A percentile compares a stretch with the other conserved stretches of the same genome.
phyloP scores from a whole-genome alignment of 495 filamentous ascomycete genomes.

The Acidiella bohemica region DNA sequence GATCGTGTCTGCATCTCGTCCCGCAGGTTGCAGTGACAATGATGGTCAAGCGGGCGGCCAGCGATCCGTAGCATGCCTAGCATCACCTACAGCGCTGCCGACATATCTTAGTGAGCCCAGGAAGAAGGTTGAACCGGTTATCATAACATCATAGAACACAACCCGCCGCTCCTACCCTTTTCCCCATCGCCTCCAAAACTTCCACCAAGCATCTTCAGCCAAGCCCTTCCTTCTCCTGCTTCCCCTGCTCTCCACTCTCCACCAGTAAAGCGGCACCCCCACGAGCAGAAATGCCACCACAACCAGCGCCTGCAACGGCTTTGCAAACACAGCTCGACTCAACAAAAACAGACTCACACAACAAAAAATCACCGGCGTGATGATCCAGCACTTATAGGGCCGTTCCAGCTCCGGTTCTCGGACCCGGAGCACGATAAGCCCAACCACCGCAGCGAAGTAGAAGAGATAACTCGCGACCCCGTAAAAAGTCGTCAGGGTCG shows the following conservation, averaged over 20 bases:
- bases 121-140: too few relatives aligned
- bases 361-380: constrained; percentile 93
- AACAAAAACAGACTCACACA: constrained; percentile 91
- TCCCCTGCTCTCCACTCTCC: constrained; percentile 52
- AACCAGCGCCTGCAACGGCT: constrained; percentile 76
- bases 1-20: too few relatives aligned
- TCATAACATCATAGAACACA: too few relatives aligned
- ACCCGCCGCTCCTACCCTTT: too few relatives aligned
- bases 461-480: constrained; percentile 93
- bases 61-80: too few relatives aligned
- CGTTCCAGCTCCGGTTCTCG: constrained; percentile 75
- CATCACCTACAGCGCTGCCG: too few relatives aligned
- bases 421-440: constrained; percentile 81
- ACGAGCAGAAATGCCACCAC: constrained; percentile 72
- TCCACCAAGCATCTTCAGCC: constrained; percentile 39
- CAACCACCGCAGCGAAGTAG: constrained; percentile 91
- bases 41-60: too few relatives aligned
- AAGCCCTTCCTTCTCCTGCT: constrained; percentile 23
- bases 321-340: constrained; percentile 70
- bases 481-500: constrained; percentile 87
- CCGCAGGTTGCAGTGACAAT: too few relatives aligned
- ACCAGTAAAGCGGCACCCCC: constrained; percentile 79
- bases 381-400: constrained; percentile 91
- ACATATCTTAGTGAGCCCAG: too few relatives aligned
- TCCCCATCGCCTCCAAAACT: constrained; percentile 43